Percentiles rank a stretch among this genome's conserved stretches.
Conservation (phyloP, 129 eudicot species). For the Tagetes patula region DNA sequence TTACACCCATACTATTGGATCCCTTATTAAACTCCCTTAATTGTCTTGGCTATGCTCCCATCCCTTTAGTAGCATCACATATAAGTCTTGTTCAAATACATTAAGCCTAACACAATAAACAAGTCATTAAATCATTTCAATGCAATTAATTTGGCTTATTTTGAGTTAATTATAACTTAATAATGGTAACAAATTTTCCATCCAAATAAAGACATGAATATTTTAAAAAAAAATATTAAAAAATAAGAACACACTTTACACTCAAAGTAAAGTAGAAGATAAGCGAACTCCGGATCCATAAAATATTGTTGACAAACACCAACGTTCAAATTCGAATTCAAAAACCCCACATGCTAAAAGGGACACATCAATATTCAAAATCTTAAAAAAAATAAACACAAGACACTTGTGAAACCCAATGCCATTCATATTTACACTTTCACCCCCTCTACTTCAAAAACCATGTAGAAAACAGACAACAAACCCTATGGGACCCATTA, state of each 20-base stretch:
- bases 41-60: too few relatives aligned
- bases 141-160: neutral
- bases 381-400: conserved; percentile 22
- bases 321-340: conserved; percentile 80
- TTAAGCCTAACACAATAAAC: neutral
- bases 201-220: too few relatives aligned
- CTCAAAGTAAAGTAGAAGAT: conserved; percentile 32
- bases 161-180: too few relatives aligned
- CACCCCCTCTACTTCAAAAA: neutral
- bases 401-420: conserved; percentile 28
- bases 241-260: neutral
- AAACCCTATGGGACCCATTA: conserved; percentile 45
- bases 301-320: conserved; percentile 32
- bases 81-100: too few relatives aligned
- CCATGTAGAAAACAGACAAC: conserved; percentile 40
- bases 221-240: too few relatives aligned
- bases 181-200: too few relatives aligned
- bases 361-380: conserved; percentile 36
- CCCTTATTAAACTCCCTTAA: too few relatives aligned
- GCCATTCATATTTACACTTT: conserved; percentile 21
- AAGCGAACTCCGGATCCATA: conserved; percentile 23
- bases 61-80: neutral
- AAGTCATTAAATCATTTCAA: neutral
- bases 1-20: too few relatives aligned
- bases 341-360: conserved; percentile 40